Conservation (phyloP, 176 grass and related monocot species). For the barley (Hordeum vulgare) region MorexV3_pseudomolecules_assembly NC_058519.1:339587897-339588396, state of each 20-base stretch:
- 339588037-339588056: background rate
- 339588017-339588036: background rate
- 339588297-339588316: conserved; percentile 5
- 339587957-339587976: background rate
- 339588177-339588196: conserved; percentile 41
- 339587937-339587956: background rate
- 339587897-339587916: background rate
- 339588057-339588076: background rate
- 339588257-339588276: conserved; percentile 2
- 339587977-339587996: background rate
- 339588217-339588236: conserved; percentile 57
- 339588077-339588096: background rate
- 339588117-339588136: conserved; percentile 18
- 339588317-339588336: conserved; percentile 15
- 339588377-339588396: too few species aligned
- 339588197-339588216: conserved; percentile 58
- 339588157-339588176: conserved; percentile 35
- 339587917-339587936: background rate
- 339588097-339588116: background rate
- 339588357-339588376: too few species aligned
- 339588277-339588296: background rate
- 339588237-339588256: conserved; percentile 11
- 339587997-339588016: background rate
- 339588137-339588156: conserved; percentile 1
- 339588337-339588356: too few species aligned